Conservation (phyloP, 495 filamentous ascomycete species). For the Chaetomium fimeti region DNA sequence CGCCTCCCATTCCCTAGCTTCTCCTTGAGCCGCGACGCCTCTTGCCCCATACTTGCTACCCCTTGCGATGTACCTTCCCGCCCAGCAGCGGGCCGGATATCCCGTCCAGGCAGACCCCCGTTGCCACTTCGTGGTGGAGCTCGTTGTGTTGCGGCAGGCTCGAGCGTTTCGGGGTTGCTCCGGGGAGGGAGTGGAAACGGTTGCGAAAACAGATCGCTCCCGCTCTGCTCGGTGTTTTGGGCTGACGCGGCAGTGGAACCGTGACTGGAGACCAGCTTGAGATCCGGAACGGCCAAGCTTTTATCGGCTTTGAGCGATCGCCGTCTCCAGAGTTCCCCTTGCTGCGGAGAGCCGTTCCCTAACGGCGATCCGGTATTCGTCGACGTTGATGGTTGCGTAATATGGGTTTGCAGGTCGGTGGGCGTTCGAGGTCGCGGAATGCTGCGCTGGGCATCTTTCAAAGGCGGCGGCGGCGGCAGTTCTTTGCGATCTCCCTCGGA, state of each 20-base stretch:
- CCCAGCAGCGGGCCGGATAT: constrained; percentile 33
- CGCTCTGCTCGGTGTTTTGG: constrained; percentile 19
- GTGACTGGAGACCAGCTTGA: constrained; percentile 45
- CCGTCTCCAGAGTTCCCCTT: constrained; percentile 47
- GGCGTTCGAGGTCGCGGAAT: constrained; percentile 24
- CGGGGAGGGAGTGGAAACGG: constrained; percentile 21
- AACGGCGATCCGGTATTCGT: constrained; percentile 21
- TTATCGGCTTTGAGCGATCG: constrained; percentile 45
- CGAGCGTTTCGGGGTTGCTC: constrained; percentile 6
- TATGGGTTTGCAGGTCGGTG: constrained; percentile 15
- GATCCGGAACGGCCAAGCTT: constrained; percentile 42
- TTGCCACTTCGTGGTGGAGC: constrained; percentile 25
- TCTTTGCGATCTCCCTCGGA: constrained; percentile 18
- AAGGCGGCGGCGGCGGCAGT: constrained; percentile 42
- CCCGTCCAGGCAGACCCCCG: constrained; percentile 34
- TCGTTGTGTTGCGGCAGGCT: constrained; percentile 17
- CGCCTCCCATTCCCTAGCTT: constrained; percentile 19
- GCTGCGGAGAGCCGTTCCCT: constrained; percentile 34
- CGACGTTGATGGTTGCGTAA: constrained; percentile 22
- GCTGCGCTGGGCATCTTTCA: constrained; percentile 36
- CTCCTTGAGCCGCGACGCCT: constrained; percentile 26
- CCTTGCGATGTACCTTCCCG: constrained; percentile 24
- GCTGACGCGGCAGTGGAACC: constrained; percentile 44
- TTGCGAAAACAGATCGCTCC: constrained; percentile 13
- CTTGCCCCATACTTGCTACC: constrained; percentile 33